Evolutionary conservation across 305 asterid species (phyloP).

Genomic region (Petunia hybrid): DNA sequence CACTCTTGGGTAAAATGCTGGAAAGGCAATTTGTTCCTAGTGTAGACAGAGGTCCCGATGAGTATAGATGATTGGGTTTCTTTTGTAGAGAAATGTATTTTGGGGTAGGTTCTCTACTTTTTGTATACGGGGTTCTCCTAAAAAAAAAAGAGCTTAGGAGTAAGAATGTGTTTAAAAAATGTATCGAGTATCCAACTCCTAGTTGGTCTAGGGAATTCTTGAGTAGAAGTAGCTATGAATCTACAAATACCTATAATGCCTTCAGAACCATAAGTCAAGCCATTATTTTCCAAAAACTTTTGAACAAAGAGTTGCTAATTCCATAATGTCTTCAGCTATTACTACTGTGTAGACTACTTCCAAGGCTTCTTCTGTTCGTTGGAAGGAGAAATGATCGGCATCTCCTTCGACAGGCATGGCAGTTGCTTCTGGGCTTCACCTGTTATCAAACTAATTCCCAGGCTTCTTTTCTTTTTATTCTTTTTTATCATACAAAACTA

Average conservation of each 20-base stretch:
- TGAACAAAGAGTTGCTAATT: too few species aligned
- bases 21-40: not conserved
- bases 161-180: not conserved
- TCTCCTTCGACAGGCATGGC: not conserved
- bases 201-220: not conserved
- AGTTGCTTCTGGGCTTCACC: not conserved
- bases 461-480: constrained; percentile 18
- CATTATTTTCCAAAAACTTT: not conserved
- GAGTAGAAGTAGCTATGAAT: not conserved
- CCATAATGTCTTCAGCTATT: not conserved
- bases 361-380: not conserved
- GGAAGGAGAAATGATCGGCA: not conserved
- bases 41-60: not conserved
- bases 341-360: not conserved
- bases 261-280: not conserved
- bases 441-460: not conserved
- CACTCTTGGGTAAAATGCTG: not conserved
- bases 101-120: too few species aligned
- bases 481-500: constrained; percentile 24
- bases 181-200: not conserved
- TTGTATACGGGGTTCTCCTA: too few species aligned
- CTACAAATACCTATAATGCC: not conserved
- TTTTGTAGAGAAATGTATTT: too few species aligned
- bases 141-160: not conserved
- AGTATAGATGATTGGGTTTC: too few species aligned